Evolutionary conservation across 73 alveolate species (phyloP), one percentile per base, ranked within the genome.

Genomic region (Symbiodinium pilosum): DNA sequence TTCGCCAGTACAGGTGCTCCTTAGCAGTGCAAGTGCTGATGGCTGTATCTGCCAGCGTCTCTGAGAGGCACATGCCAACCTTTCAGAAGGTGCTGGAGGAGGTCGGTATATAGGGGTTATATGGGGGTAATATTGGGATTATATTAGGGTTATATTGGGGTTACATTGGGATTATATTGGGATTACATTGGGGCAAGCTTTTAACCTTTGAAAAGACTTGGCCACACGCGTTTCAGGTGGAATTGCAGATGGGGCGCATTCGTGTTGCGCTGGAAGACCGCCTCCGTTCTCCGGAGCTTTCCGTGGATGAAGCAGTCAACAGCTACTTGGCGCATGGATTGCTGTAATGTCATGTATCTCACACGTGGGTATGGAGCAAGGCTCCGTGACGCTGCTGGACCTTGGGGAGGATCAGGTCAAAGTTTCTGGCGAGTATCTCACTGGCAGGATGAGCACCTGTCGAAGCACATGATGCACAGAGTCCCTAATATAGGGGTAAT

Each of bases 201-300:
- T n/a, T n/a, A n/a, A n/a, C n/a, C n/a, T n/a, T n/a, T n/a, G n/a
- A n/a, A n/a, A n/a, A n/a, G n/a, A n/a, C n/a, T n/a, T n/a, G n/a
- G n/a, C n/a, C n/a, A n/a, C n/a, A n/a, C n/a, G n/a, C n/a, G n/a
- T n/a, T n/a, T n/a, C n/a, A 88, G 95, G 97, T 91, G 54, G 97
- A 91, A 75, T 77, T 91, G 75, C 97, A 91, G 88, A 91, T 91
- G 97, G 97, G 97, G 34, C 97, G 97, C 97, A 91, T 91, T 81
- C 97, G 97, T 21, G 97, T 91, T 52, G 97, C 97, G 4, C 77
- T 91, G 83, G 97, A 91, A 68, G 97, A 91, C 40, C 97, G 97
- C 42, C 40, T 91, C 81, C 87, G 97, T 30, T 69, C 89, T n/a
- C 95, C 95, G 21, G 97, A 91, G 89, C 97, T 91, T 54, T 43